Evolutionary conservation across 2,329 filamentous ascomycete genomes (phyloP).

Genomic region (Tolypocladium sp.): DNA sequence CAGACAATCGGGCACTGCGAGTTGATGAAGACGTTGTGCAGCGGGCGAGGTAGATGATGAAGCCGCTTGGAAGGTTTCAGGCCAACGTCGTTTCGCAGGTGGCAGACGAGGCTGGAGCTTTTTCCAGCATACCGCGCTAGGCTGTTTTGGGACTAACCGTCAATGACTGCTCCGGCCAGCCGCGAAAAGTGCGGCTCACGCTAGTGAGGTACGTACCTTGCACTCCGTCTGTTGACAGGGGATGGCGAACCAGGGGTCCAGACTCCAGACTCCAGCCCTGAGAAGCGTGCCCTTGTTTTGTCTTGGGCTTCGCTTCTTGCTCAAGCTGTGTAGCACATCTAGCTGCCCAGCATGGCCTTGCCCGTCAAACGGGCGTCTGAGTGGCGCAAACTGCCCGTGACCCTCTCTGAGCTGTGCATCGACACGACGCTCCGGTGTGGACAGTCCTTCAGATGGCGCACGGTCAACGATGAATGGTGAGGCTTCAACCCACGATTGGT

Average conservation of each 20-base stretch:
- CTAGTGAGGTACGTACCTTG: background rate
- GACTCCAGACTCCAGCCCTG: background rate
- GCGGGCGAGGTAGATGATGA: slow-evolving; percentile 11
- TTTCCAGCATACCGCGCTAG: slow-evolving; percentile 24
- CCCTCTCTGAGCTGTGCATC: slow-evolving; percentile 78
- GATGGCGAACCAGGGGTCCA: background rate
- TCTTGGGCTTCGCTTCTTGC: background rate
- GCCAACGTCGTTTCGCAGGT: slow-evolving; percentile 13
- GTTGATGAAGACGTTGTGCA: slow-evolving; percentile 10
- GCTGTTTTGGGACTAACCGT: slow-evolving; percentile 12
- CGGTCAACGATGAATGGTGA: slow-evolving; percentile 76
- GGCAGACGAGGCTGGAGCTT: slow-evolving; percentile 35
- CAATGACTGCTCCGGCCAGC: background rate
- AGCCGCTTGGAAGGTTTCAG: slow-evolving; percentile 18
- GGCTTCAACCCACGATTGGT: slow-evolving; percentile 2
- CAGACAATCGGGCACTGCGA: slow-evolving; percentile 5
- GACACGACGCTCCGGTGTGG: slow-evolving; percentile 91
- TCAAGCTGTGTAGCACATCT: background rate
- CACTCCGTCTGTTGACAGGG: background rate
- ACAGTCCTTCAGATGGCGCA: slow-evolving; percentile 94
- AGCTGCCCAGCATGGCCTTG: slow-evolving; percentile 12
- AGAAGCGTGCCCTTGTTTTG: background rate
- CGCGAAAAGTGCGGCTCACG: background rate
- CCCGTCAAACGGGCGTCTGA: slow-evolving; percentile 47
- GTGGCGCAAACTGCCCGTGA: slow-evolving; percentile 83